A percentile compares a stretch with the other conserved stretches of the same genome.
Evolutionary conservation across 2,329 filamentous ascomycete genomes (phyloP).

Genomic region (Paracorniculantispora psalliotae): DNA sequence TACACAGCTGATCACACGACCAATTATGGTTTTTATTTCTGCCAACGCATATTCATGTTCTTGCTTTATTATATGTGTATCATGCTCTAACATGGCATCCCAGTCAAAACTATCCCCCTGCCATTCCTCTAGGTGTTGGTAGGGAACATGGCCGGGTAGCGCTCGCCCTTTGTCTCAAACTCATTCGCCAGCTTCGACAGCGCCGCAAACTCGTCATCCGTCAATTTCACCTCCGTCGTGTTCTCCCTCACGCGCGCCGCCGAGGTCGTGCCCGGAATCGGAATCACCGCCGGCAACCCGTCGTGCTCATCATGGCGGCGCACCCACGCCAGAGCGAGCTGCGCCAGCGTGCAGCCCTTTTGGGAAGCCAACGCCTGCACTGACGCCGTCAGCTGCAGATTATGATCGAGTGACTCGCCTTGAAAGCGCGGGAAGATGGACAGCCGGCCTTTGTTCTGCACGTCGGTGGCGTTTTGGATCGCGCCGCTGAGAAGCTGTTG

Average conservation of each 20-base stretch:
- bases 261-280: slow-evolving; percentile 61
- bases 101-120: neutral
- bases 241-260: slow-evolving; percentile 59
- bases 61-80: neutral
- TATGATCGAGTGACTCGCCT: slow-evolving; percentile 57
- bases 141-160: slow-evolving; percentile 40
- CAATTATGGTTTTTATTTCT: neutral
- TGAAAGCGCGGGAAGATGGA: slow-evolving; percentile 53
- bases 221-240: slow-evolving; percentile 36
- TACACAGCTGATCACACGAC: slow-evolving; percentile 12
- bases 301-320: slow-evolving; percentile 42
- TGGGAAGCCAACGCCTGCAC: slow-evolving; percentile 53
- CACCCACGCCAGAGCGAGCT: slow-evolving; percentile 65
- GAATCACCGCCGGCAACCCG: slow-evolving; percentile 55
- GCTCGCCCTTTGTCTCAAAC: slow-evolving; percentile 43
- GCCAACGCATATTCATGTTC: neutral
- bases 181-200: slow-evolving; percentile 44
- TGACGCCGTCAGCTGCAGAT: slow-evolving; percentile 55
- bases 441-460: slow-evolving; percentile 20
- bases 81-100: neutral
- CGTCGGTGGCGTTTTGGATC: slow-evolving; percentile 22
- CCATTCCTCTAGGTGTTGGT: slow-evolving; percentile 30
- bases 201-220: slow-evolving; percentile 37
- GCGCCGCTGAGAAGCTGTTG: slow-evolving; percentile 26
- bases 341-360: slow-evolving; percentile 57